Conservation (phyloP, 495 filamentous ascomycete species). For the Tuber magnatum region DNA sequence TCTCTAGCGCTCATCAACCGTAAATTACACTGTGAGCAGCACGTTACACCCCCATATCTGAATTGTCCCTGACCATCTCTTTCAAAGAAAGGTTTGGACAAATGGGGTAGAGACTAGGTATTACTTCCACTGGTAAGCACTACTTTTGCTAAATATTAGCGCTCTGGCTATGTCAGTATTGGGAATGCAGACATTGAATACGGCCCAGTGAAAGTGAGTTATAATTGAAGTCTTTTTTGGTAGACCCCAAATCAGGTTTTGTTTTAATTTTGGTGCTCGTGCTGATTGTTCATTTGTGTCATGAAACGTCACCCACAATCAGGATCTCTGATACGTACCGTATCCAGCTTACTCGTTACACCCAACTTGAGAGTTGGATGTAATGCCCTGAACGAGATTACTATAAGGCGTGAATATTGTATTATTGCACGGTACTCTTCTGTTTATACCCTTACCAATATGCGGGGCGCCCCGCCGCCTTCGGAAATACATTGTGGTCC, state of each 20-base stretch:
- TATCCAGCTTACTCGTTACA: background rate
- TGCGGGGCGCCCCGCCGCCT: too few species aligned
- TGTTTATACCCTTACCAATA: too few species aligned
- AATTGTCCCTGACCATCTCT: background rate
- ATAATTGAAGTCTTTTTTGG: conserved; percentile 5
- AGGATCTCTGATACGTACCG: background rate
- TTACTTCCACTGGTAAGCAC: conserved; percentile 17
- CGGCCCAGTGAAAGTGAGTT: conserved; percentile 13
- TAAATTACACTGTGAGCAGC: background rate
- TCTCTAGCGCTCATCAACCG: too few species aligned
- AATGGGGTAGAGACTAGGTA: conserved; percentile 3
- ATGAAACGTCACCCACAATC: background rate
- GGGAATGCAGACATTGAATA: conserved; percentile 8
- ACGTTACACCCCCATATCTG: background rate
- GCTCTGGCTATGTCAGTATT: background rate
- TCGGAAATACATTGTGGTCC: too few species aligned
- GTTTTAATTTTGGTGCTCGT: background rate
- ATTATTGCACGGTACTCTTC: too few species aligned
- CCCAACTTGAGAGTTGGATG: too few species aligned
- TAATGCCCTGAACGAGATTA: too few species aligned
- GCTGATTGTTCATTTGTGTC: too few species aligned
- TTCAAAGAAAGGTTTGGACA: conserved; percentile 5
- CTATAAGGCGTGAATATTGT: too few species aligned
- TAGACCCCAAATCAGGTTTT: background rate
- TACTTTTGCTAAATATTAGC: background rate